These are phyloP conservation scores for Ehretia macrophylla DNA, from an alignment of 257 asterid species.

Conservation along the genomic window DNA sequence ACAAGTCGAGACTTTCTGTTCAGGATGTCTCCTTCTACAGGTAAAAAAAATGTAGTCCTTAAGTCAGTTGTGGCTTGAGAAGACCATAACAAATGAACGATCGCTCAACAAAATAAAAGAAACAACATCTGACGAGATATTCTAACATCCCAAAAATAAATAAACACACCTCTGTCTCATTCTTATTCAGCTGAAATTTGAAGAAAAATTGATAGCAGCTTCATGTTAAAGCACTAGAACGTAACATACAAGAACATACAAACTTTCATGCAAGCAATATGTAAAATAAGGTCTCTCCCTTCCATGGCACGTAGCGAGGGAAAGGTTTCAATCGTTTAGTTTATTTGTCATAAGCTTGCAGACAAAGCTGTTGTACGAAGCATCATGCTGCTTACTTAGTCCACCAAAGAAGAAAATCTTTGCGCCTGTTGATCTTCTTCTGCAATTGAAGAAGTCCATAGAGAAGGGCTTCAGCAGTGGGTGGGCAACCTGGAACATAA, in stretches of 20 bases:
- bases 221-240: background rate
- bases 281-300: background rate
- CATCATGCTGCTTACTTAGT: constrained; percentile 44
- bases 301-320: background rate
- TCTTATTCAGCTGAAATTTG: constrained; percentile 3
- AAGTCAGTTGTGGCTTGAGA: no score
- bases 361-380: constrained; percentile 8
- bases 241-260: constrained; percentile 10
- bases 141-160: background rate
- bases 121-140: no score
- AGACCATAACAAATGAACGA: no score
- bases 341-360: constrained; percentile 26
- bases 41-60: no score
- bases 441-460: constrained; percentile 91
- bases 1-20: no score
- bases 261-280: background rate
- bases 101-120: no score
- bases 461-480: constrained; percentile 94
- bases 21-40: no score
- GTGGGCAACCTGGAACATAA: constrained; percentile 96
- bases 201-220: constrained; percentile 2
- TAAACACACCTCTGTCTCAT: background rate
- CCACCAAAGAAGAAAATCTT: constrained; percentile 97
- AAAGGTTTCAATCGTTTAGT: background rate
- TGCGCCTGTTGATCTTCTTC: constrained; percentile 94